Evolutionary conservation across 345 rosid genomes (phyloP), one percentile per base, ranked within the genome.

Genomic region (Psidium friedrichsthalianum): DNA sequence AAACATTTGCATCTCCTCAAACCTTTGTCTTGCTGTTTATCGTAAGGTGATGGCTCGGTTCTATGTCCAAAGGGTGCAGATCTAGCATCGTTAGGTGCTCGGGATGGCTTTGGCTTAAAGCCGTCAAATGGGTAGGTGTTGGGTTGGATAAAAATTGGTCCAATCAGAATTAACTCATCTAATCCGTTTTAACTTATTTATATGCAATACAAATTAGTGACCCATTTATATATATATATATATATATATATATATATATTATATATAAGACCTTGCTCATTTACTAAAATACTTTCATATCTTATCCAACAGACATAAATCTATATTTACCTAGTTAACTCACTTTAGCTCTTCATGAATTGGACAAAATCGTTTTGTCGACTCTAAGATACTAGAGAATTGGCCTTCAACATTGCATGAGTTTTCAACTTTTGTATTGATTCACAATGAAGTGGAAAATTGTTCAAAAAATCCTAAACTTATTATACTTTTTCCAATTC

Each of bases 91-190:
- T 40, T 5, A 40, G 42, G 42, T 40, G 42, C 42, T 40, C 42
- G 42, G 42, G 42, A 40, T 40, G 42, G 42, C 74, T 29, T 14
- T 14, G 40, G 74, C 21, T 14, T 58, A 58, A 36, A 27, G 6
- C 0, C 0, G 0, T 12, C 18, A 12, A 58, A 15, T 58, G 8
- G 4, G 13, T 13, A 14, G 69, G 1, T 58, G 1, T 11, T 0
- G 1, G 36, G 9, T 58, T 58, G 69, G 6, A 12, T 1, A 3
- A 18, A 25, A 14, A 3, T n/a, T 0, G 27, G 3, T 3, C 2
- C 1, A 0, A 58, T 29, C 32, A 8, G n/a, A 58, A 58, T 25
- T 58, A 8, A 58, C 18, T 6, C 6, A 44, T 6, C 7, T 4
- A 44, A 3, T 44, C 49, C 49, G 1, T 44, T 44, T 44, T 44